Conservation (phyloP, 257 asterid genomes). For the Linderniella brevidens region DNA sequence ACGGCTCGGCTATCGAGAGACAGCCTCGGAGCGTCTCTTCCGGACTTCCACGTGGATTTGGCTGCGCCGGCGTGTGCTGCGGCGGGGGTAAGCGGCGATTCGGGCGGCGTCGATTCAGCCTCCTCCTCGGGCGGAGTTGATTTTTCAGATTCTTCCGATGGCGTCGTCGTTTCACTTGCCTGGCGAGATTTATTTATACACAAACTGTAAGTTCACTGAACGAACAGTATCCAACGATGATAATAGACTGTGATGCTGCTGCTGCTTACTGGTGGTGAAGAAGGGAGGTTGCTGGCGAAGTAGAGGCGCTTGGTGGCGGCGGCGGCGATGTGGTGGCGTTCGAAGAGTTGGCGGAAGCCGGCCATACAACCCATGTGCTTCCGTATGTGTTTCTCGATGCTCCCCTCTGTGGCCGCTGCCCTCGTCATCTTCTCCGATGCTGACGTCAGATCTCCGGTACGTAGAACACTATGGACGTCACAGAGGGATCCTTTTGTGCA, state of each 20-base stretch:
- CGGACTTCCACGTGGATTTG: slow-evolving; percentile 59
- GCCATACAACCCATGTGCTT: slow-evolving; percentile 85
- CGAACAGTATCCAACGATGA: not conserved
- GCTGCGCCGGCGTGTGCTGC: slow-evolving; percentile 47
- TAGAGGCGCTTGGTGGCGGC: slow-evolving; percentile 39
- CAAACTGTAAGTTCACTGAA: no score
- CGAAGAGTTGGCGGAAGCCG: slow-evolving; percentile 62
- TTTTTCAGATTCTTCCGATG: slow-evolving; percentile 8
- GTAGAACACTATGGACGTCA: no score
- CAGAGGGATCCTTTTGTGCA: no score
- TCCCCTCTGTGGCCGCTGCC: slow-evolving; percentile 21
- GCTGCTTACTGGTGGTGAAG: slow-evolving; percentile 31
- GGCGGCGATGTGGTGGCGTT: slow-evolving; percentile 57
- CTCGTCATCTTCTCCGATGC: slow-evolving; percentile 20
- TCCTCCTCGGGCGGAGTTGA: slow-evolving; percentile 8
- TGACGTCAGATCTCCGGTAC: not conserved
- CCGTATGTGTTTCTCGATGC: slow-evolving; percentile 33
- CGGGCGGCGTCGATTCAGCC: slow-evolving; percentile 21
- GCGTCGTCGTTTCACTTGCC: slow-evolving; percentile 11
- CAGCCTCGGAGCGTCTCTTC: slow-evolving; percentile 67
- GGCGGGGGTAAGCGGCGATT: slow-evolving; percentile 38
- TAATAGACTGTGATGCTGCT: not conserved
- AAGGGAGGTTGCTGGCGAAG: slow-evolving; percentile 50
- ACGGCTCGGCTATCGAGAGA: slow-evolving; percentile 91
- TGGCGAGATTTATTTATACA: slow-evolving; percentile 13